Evolutionary conservation across 2,329 filamentous ascomycete species (phyloP).

Genomic region (Arthrobotrys sinensis): DNA sequence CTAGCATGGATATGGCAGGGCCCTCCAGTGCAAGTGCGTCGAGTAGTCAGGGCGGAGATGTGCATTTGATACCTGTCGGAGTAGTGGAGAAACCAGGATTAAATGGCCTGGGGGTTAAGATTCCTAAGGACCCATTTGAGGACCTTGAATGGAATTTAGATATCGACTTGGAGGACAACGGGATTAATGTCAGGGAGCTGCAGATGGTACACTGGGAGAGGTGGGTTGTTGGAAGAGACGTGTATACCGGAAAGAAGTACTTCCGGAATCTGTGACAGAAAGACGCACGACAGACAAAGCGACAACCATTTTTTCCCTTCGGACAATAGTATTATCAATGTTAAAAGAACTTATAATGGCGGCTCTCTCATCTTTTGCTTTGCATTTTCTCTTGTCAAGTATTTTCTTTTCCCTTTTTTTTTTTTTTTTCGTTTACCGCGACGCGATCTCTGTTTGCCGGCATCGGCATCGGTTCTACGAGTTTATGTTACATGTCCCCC

Average conservation of each 20-base stretch:
- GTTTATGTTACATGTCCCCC: not conserved
- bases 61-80: conserved; percentile 58
- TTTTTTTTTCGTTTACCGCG: not conserved
- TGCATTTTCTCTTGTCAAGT: conserved; percentile 8
- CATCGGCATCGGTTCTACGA: conserved; percentile 14
- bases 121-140: conserved; percentile 54
- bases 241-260: conserved; percentile 63
- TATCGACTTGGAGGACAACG: conserved; percentile 63
- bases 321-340: conserved; percentile 49
- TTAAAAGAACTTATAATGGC: conserved; percentile 29
- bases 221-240: conserved; percentile 64
- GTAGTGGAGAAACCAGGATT: conserved; percentile 52
- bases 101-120: conserved; percentile 49
- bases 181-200: conserved; percentile 62
- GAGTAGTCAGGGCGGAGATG: conserved; percentile 35
- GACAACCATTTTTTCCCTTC: conserved; percentile 48
- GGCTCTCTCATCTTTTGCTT: conserved; percentile 29
- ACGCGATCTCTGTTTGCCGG: conserved; percentile 6
- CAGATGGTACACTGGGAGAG: conserved; percentile 64
- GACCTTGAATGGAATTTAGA: conserved; percentile 60
- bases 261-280: conserved; percentile 62
- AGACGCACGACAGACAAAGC: conserved; percentile 34
- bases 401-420: conserved; percentile 17
- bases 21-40: conserved; percentile 35
- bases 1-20: conserved; percentile 47